Conservation (phyloP, 75 land plant species). For the Pinus tabuliformis region DNA sequence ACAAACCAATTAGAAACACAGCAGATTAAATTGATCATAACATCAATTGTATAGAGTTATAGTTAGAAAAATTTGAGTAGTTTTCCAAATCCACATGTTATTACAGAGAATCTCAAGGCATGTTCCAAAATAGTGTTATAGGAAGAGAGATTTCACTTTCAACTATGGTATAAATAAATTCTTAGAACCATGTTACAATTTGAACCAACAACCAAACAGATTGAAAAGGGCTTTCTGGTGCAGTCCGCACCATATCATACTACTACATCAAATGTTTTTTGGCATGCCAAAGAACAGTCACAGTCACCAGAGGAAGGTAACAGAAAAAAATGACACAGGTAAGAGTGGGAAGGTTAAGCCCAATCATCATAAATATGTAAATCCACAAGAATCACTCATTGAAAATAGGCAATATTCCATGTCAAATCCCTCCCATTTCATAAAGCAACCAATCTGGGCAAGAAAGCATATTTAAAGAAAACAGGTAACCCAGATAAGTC, state of each 20-base stretch:
- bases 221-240: neutral
- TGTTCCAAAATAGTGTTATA: neutral
- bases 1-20: neutral
- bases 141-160: neutral
- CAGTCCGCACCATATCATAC: neutral
- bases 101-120: neutral
- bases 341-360: neutral
- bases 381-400: neutral
- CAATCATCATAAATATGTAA: neutral
- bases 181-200: too few species aligned
- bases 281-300: neutral
- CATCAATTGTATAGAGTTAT: neutral
- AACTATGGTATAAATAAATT: neutral
- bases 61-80: neutral
- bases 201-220: neutral
- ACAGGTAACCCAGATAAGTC: neutral
- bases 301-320: neutral
- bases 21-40: neutral
- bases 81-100: neutral
- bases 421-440: slow-evolving; percentile 1
- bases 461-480: slow-evolving; percentile 1
- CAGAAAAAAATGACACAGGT: neutral
- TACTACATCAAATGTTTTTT: neutral
- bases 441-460: slow-evolving; percentile 1
- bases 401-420: neutral